Evolutionary conservation across 352 stramenopile species (phyloP), one percentile per base, ranked within the genome.

Genomic region (Phytophthora fragariaefolia): DNA sequence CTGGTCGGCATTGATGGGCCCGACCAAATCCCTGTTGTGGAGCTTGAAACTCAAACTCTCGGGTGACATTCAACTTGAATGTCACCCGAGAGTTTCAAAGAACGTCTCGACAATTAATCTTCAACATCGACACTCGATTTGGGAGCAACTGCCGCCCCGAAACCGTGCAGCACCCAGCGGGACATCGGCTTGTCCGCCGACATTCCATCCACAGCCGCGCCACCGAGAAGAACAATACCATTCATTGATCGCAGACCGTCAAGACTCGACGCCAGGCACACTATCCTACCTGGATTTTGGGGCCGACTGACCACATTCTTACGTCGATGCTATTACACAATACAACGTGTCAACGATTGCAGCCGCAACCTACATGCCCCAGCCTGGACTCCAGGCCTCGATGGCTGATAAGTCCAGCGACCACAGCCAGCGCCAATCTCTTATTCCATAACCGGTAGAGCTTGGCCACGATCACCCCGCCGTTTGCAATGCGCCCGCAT

Each of bases 61-160:
- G 30, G 6, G 6, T 36, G 30, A 6, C 30, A 36, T 6, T 36
- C 6, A 36, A 36, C 30, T 20, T 17, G 38, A 46, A 22, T 20
- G 38, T 46, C 12, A 46, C 6, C 5, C 13, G 13, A 42, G 34
- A 12, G 34, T 12, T 42, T 42, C 12, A 20, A 15, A 47, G 6
- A 32, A 54, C 26, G 60, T 71, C 38, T 74, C 66, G 66, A 74
- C 66, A 74, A 70, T 74, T 15, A 18, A 57, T 15, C 46, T 61
- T 73, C 60, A 70, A 66, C 18, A 47, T 24, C 20, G 18, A 43
- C 17, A 46, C n/a, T n/a, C n/a, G n/a, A 17, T 17, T 42, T 9
- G 34, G n/a, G 40, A 18, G 24, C 40, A 47, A 47, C 40, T 47
- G 18, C 40, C 40, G 40, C n/a, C n/a, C n/a, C n/a, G 40, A 22